Conservation (phyloP, 2,329 filamentous ascomycete species). For the Seiridium cupressi region DNA sequence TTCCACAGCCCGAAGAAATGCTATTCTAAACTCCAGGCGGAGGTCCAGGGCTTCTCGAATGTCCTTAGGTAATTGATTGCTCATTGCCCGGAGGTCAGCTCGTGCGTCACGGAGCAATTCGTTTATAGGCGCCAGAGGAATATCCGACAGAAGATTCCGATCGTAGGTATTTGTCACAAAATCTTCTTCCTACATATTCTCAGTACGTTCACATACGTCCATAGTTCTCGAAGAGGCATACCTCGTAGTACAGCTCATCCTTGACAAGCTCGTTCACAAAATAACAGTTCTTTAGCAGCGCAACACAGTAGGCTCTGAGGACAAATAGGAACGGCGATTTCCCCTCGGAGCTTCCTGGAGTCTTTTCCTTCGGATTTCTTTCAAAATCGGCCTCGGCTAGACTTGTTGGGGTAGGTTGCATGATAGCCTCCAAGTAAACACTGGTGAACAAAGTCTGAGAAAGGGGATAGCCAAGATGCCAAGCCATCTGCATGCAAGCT, state of each 20-base stretch:
- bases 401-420: slow-evolving; percentile 65
- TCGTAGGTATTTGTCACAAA: slow-evolving; percentile 93
- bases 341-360: slow-evolving; percentile 17
- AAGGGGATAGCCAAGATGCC: slow-evolving; percentile 93
- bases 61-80: slow-evolving; percentile 26
- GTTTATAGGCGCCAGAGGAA: slow-evolving; percentile 57
- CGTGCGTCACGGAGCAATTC: slow-evolving; percentile 44
- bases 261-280: slow-evolving; percentile 76
- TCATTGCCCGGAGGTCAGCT: slow-evolving; percentile 32
- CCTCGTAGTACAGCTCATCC: slow-evolving; percentile 88
- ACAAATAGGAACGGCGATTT: slow-evolving; percentile 55
- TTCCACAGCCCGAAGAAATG: slow-evolving; percentile 57
- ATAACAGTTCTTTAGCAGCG: slow-evolving; percentile 78
- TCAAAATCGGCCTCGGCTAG: slow-evolving; percentile 54
- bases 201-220: slow-evolving; percentile 7
- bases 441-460: slow-evolving; percentile 95
- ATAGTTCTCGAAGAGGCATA: slow-evolving; percentile 27
- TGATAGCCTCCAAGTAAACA: slow-evolving; percentile 80
- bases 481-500: slow-evolving; percentile 68
- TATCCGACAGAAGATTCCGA: slow-evolving; percentile 67
- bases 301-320: slow-evolving; percentile 82
- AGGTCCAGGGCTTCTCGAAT: slow-evolving; percentile 56
- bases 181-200: slow-evolving; percentile 74
- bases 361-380: slow-evolving; percentile 16
- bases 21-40: slow-evolving; percentile 65